Evolutionary conservation across 2,329 filamentous ascomycete species (phyloP), one percentile per base, ranked within the genome.

Genomic region (Colletotrichum lentis): DNA sequence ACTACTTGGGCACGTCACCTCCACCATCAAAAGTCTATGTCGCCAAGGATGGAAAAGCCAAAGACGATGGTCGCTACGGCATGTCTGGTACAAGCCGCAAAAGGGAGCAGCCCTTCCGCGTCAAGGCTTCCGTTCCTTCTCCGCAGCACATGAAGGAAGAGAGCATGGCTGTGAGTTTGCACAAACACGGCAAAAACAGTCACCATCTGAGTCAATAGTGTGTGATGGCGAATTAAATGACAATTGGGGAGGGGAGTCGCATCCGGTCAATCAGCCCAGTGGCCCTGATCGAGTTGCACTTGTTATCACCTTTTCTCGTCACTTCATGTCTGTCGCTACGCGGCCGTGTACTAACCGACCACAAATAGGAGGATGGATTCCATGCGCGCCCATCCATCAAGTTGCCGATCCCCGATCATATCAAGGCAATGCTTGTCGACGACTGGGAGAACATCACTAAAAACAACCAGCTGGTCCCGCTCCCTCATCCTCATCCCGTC

Each of bases 361-460:
- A 61, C 18, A 24, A 44, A 47, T 79, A 98, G 94, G 96, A 98
- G 82, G 96, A 98, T 69, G 83, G 86, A 5, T 99, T 97, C 77
- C 88, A 94, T 75, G 85, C 86, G 70, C 90, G 94, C 66, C 94
- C 95, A 22, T 93, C 93, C 20, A 91, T 99, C 74, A 92, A 93
- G 73, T 86, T 99, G 49, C 86, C 90, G 57, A 89, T 98, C 71
- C 94, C 96, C 0, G 96, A 98, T 76, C 88, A 91, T 72, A 85
- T 99, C 72, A 97, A 98, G 82, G 93, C 92, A 18, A 86, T 97
- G 70, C 88, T 99, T 3, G 96, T 99, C 24, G 96, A 99, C 77
- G 96, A 99, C 78, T 99, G 96, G 96, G 96, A 99, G 79, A 97
- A 97, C 74, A 90, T 99, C 70, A 99, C 96, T 64, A 98, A 97